These are phyloP conservation scores for Umbelopsis isabellina DNA, from an alignment of 192 early-diverging fungal species.

Conservation along the genomic window DNA sequence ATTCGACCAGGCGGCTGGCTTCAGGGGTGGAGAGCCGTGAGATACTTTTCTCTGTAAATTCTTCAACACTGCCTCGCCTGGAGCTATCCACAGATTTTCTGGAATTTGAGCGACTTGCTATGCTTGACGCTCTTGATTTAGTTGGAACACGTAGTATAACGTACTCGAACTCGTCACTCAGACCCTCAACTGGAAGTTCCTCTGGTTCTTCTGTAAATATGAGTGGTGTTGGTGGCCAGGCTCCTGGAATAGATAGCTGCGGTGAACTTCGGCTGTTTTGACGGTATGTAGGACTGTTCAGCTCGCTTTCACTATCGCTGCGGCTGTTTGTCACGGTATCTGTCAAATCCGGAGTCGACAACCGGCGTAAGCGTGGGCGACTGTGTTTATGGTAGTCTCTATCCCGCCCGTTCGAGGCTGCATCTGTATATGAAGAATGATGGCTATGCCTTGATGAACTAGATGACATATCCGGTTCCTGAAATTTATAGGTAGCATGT, in stretches of 20 bases:
- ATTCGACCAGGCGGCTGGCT: constrained; percentile 17
- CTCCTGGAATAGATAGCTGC: constrained; percentile 1
- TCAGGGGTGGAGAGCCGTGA: constrained; percentile 26
- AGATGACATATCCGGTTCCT: constrained; percentile 1
- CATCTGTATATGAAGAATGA: background rate
- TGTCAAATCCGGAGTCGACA: constrained; percentile 15
- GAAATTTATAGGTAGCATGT: background rate
- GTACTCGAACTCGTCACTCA: constrained; percentile 8
- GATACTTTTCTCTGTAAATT: background rate
- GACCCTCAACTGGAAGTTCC: background rate
- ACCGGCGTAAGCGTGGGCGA: background rate
- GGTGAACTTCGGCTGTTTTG: constrained; percentile 19
- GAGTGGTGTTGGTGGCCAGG: constrained; percentile 2
- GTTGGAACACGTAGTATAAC: constrained; percentile 14
- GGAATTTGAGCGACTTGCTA: background rate
- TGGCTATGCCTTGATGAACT: background rate
- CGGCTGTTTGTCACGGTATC: constrained; percentile 20
- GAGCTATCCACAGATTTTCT: constrained; percentile 3
- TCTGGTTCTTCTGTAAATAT: constrained; percentile 1
- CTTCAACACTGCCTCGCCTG: constrained; percentile 8
- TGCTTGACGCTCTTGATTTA: background rate
- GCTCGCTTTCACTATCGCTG: constrained; percentile 16
- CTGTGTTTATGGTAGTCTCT: background rate
- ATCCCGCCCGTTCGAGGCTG: background rate
- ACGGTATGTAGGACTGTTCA: constrained; percentile 16